Evolutionary conservation across 2,329 filamentous ascomycete species (phyloP).

Genomic region (Metarhizium guizhouense): DNA sequence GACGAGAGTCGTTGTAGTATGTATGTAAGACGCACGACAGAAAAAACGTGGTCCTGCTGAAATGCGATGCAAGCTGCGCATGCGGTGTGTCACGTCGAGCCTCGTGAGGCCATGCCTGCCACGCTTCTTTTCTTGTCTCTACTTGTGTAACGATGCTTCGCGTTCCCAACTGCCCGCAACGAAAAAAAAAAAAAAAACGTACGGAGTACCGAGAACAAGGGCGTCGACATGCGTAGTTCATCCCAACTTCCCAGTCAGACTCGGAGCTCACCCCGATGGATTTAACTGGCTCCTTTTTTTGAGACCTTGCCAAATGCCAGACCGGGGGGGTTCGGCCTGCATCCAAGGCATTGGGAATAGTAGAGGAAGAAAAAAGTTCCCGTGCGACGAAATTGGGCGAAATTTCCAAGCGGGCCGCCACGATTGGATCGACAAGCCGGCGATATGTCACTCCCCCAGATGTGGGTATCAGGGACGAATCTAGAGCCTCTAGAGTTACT

Average conservation of each 20-base stretch:
- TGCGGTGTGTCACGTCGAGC: not conserved
- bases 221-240: too few relatives aligned
- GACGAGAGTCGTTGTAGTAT: not conserved
- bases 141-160: not conserved
- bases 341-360: too few relatives aligned
- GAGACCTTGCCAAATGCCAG: too few relatives aligned
- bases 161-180: not conserved
- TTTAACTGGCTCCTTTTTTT: not conserved
- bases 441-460: not conserved
- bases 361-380: too few relatives aligned
- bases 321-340: too few relatives aligned
- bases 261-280: not conserved
- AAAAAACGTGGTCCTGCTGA: not conserved
- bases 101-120: not conserved
- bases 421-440: not conserved
- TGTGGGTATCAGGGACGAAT: too few relatives aligned
- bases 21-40: not conserved
- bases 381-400: too few relatives aligned
- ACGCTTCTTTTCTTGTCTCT: not conserved
- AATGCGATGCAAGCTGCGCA: not conserved
- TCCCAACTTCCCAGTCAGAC: too few relatives aligned
- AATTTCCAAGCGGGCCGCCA: not conserved
- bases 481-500: too few relatives aligned
- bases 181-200: too few relatives aligned
- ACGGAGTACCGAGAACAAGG: too few relatives aligned